These are phyloP conservation scores for Incumbomyces lentus DNA, from an alignment of 2,329 filamentous ascomycete species.

Conservation along the genomic window DNA sequence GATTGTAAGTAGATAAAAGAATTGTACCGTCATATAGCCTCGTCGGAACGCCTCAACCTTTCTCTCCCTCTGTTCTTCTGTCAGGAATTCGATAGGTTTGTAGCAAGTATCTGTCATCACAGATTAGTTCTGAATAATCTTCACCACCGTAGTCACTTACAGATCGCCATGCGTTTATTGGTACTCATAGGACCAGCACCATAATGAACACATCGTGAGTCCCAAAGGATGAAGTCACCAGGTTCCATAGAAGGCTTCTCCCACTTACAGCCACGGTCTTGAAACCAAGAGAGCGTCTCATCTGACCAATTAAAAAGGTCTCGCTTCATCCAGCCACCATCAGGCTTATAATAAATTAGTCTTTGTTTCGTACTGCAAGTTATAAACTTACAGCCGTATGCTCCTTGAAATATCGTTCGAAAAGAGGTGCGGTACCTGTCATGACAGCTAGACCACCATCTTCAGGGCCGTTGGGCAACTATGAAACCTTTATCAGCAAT, in stretches of 20 bases:
- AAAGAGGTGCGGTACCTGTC: slow-evolving; percentile 33
- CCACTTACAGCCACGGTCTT: slow-evolving; percentile 29
- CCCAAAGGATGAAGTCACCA: slow-evolving; percentile 38
- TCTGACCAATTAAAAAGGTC: slow-evolving; percentile 36
- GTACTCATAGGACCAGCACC: slow-evolving; percentile 25
- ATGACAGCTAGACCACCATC: slow-evolving; percentile 17
- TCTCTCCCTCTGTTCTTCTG: too few species aligned
- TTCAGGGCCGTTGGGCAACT: too few species aligned
- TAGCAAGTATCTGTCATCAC: too few species aligned
- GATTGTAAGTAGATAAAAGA: too few species aligned
- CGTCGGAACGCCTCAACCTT: too few species aligned
- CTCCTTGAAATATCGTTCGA: slow-evolving; percentile 37
- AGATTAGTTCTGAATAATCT: too few species aligned
- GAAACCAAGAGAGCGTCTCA: slow-evolving; percentile 36
- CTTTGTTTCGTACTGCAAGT: not conserved
- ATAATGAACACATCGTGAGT: slow-evolving; percentile 40
- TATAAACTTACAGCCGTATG: slow-evolving; percentile 21
- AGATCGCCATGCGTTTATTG: too few species aligned
- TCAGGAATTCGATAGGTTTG: too few species aligned
- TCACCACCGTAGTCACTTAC: too few species aligned
- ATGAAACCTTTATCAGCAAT: too few species aligned
- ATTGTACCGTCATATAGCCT: too few species aligned
- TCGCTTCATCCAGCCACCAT: slow-evolving; percentile 23
- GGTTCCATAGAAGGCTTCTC: slow-evolving; percentile 33
- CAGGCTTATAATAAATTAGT: too few species aligned